These are phyloP conservation scores for Coleophoma cylindrospora DNA, from an alignment of 2,329 filamentous ascomycete genomes.

Conservation along the genomic window DNA sequence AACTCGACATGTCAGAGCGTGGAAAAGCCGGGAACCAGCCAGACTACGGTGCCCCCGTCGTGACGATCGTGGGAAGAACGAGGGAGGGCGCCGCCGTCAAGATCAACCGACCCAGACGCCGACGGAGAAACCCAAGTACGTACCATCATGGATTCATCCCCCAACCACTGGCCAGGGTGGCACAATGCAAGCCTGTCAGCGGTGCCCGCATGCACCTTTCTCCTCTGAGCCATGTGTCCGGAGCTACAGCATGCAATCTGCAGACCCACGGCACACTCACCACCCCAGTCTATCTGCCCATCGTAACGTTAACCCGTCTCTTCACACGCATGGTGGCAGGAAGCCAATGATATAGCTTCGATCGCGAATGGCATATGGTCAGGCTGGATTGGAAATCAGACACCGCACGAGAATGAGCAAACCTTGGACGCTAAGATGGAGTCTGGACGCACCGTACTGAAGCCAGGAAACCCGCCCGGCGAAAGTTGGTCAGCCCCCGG, in stretches of 20 bases:
- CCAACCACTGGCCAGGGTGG: not conserved
- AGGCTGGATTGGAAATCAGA: not conserved
- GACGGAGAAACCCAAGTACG: not conserved
- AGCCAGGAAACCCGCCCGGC: not conserved
- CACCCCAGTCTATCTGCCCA: not conserved
- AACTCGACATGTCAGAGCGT: constrained; percentile 15
- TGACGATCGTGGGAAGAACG: too few relatives aligned
- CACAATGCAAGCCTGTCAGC: not conserved
- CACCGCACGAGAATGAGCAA: not conserved
- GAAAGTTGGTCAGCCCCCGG: not conserved
- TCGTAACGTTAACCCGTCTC: not conserved
- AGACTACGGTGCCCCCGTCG: constrained; percentile 10
- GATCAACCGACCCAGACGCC: not conserved
- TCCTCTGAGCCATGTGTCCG: not conserved
- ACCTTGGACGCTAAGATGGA: too few relatives aligned
- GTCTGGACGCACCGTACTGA: not conserved
- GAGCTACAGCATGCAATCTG: not conserved
- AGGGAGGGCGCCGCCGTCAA: constrained; percentile 12
- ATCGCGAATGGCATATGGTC: not conserved
- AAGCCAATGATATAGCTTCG: not conserved
- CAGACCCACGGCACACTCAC: not conserved
- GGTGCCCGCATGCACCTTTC: not conserved
- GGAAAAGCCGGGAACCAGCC: constrained; percentile 1
- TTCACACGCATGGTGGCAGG: not conserved
- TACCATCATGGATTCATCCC: not conserved